Conservation (phyloP, 176 grass and related monocot species). For the Canna indica region DNA sequence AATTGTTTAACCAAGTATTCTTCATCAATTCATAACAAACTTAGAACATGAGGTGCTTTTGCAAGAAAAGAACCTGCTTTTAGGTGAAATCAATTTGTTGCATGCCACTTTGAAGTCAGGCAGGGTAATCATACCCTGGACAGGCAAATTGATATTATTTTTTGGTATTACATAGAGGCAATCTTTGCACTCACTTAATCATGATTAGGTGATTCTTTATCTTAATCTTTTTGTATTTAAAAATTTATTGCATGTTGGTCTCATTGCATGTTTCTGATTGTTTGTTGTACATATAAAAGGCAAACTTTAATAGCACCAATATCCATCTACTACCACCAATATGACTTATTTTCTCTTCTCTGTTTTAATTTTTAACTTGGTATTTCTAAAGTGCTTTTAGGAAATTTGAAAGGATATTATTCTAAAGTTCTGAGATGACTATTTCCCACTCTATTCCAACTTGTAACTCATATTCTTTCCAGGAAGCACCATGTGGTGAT, state of each 20-base stretch:
- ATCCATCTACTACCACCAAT: neutral
- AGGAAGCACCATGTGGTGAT: constrained; percentile 83
- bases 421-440: neutral
- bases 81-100: no score
- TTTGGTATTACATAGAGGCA: no score
- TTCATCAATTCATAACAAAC: no score
- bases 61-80: no score
- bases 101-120: no score
- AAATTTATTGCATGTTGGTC: neutral
- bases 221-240: neutral
- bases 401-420: neutral
- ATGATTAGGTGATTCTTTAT: neutral
- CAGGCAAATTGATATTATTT: no score
- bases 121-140: no score
- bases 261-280: neutral
- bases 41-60: no score
- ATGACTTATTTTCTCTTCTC: neutral
- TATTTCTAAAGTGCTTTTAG: neutral
- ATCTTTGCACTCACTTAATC: no score
- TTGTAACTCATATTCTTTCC: constrained; percentile 6
- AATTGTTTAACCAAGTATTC: no score
- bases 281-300: neutral
- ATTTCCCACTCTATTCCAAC: neutral
- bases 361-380: neutral
- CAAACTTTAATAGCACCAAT: neutral